Evolutionary conservation across 1,284 basidiomycete genomes (phyloP), one percentile per base, ranked within the genome.

Genomic region (Trichosporon ovoides): DNA sequence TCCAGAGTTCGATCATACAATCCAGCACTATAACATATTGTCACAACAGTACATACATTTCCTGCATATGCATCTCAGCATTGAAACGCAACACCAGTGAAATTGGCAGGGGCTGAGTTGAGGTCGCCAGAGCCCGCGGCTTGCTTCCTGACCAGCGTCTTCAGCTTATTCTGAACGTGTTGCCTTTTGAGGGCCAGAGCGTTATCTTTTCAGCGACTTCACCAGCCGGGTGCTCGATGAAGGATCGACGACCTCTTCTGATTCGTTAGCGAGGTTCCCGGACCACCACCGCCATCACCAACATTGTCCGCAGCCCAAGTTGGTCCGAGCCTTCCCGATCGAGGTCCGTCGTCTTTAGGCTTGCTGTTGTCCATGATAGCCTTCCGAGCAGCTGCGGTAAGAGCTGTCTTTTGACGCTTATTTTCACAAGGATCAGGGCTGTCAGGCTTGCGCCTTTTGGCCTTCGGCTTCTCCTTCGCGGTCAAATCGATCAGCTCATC

Each of bases 1-100:
- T 13, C 16, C 56, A 66, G 63, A 40, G 66, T 67, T 2, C 59
- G 61, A 37, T 67, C 66, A 24, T 67, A 65, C 40, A 31, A 57
- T 11, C 55, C 58, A 6, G 35, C 51, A 22, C 49, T 51, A 3
- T 36, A 12, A 49, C 34, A 52, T 12, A 16, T 28, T 50, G 24
- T 28, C 52, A 46, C 52, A 14, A 28, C 56, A 48, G 24, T 48
- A 48, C 28, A 31, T 16, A 31, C 22, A n/a, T n/a, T n/a, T n/a
- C n/a, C 28, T 48, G 43, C 43, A 48, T 48, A 48, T 28, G 43
- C 43, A 48, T 48, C 13, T 31, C 22, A 48, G 24, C 43, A 48
- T 31, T 12, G 43, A 31, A 28, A 13, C 22, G 28, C 28, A n/a
- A 9, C 43, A 31, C 22, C 18, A 28, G 14, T 10, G 24, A 10